Evolutionary conservation across 2,329 filamentous ascomycete species (phyloP), one percentile per base, ranked within the genome.

Genomic region (Sarocladiaceae sp.): DNA sequence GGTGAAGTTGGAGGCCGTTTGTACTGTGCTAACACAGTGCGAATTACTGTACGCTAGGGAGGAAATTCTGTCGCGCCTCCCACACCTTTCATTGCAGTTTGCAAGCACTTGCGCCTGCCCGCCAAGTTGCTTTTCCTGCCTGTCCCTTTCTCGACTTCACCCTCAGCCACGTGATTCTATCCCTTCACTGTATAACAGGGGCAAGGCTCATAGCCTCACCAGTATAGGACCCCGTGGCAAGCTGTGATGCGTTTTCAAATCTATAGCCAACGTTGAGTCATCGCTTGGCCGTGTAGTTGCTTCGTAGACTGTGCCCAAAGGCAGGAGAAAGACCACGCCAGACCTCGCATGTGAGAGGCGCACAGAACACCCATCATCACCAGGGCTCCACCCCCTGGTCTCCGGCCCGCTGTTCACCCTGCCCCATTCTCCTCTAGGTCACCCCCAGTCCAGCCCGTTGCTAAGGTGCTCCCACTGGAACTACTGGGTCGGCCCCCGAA

Each of bases 341-440:
- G 37, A 22, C 5, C 11, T 40, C 33, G 37, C 37, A 40, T 23
- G 20, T 23, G 37, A 20, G 20, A 23, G 20, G 37, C 37, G 20
- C 17, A 22, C 37, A 23, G 40, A 46, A 26, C 44, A 48, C 26
- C 44, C 44, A 48, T 33, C 44, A 31, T 48, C 44, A 48, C 26
- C 20, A 13, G 28, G 44, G 44, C 25, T 33, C 44, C 44, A 48
- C 44, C 44, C 29, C 44, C 40, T 46, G 25, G 22, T 13, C 40
- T 20, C 37, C 37, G 37, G 37, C 37, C 37, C 37, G 37, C 37
- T 42, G 13, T 25, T 42, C 17, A 20, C 37, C 23, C 18, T 42
- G 37, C 37, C 37, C 37, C 37, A 42, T 10, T 7, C 11, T 39
- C 7, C 35, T 18, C 35, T 31, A 31, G 17, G 10, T 20, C 37